Evolutionary conservation across 768 basidiomycete species (phyloP).

Genomic region (Collybia nuda): DNA sequence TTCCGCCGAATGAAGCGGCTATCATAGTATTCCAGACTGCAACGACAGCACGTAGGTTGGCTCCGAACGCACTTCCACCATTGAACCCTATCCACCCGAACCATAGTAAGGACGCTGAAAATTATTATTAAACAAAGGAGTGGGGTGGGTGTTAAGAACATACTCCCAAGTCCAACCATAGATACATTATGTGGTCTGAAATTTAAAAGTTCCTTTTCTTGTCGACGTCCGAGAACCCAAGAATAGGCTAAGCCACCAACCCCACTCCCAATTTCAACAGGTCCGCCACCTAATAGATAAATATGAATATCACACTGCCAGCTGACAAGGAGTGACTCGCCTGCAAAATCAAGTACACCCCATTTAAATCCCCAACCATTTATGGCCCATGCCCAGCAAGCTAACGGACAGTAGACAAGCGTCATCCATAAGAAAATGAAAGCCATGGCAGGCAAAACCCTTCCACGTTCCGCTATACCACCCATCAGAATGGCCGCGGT

Average conservation of each 20-base stretch:
- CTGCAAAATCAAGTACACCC: constrained; percentile 89
- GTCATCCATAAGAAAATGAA: constrained; percentile 86
- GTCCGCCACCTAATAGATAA: constrained; percentile 63
- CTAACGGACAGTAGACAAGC: constrained; percentile 84
- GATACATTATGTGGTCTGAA: constrained; percentile 90
- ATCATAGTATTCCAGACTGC: constrained; percentile 91
- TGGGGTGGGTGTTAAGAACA: constrained; percentile 11
- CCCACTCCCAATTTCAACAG: constrained; percentile 87
- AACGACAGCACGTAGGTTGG: constrained; percentile 82
- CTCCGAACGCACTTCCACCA: constrained; percentile 85
- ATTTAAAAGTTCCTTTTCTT: constrained; percentile 68
- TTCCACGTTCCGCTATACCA: constrained; percentile 83
- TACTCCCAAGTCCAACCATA: constrained; percentile 75
- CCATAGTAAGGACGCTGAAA: constrained; percentile 72
- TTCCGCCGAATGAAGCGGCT: constrained; percentile 76
- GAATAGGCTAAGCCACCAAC: constrained; percentile 84
- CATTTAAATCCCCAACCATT: constrained; percentile 85
- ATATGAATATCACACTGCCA: constrained; percentile 1
- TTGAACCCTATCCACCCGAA: constrained; percentile 92
- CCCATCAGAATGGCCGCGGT: constrained; percentile 78
- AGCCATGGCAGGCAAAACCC: constrained; percentile 78
- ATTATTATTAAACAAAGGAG: neutral
- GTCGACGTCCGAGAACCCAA: constrained; percentile 82
- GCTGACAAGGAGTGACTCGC: constrained; percentile 29
- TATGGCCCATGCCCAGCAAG: constrained; percentile 80